Conservation (phyloP, 2,329 filamentous ascomycete species). For the Trichoderma brevicompactum region DNA sequence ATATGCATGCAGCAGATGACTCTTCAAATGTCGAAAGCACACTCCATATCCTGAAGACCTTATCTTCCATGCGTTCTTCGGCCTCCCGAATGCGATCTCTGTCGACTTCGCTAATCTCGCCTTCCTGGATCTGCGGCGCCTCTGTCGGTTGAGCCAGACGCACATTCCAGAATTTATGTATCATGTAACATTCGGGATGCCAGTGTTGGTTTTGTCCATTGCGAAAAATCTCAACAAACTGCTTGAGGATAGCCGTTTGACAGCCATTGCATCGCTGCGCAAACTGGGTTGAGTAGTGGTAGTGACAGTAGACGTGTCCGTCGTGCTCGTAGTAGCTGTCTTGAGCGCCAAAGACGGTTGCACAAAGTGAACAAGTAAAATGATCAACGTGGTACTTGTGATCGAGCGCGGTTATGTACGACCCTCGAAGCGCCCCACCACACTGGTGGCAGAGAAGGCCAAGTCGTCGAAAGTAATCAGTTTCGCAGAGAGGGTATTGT, state of each 20-base stretch:
- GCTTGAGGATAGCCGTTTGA: constrained; percentile 95
- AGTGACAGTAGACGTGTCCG: constrained; percentile 95
- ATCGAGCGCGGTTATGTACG: constrained; percentile 96
- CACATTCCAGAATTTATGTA: constrained; percentile 99
- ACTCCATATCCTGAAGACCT: constrained; percentile 98
- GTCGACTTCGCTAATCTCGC: constrained; percentile 58
- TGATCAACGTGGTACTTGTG: constrained; percentile 99
- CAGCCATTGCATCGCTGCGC: constrained; percentile 96
- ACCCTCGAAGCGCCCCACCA: constrained; percentile 88
- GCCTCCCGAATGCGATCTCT: constrained; percentile 78
- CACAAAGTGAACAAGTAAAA: constrained; percentile 96
- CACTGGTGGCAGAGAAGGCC: constrained; percentile 91
- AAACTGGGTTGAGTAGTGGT: constrained; percentile 97
- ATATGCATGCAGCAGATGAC: constrained; percentile 96
- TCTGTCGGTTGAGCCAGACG: constrained; percentile 70
- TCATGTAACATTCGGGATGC: constrained; percentile 99
- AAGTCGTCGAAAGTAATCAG: constrained; percentile 92
- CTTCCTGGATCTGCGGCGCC: constrained; percentile 48
- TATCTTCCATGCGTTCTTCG: constrained; percentile 95
- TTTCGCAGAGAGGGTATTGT: constrained; percentile 96
- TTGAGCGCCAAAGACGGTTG: constrained; percentile 96
- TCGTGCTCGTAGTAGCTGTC: constrained; percentile 99
- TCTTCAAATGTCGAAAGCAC: constrained; percentile 96
- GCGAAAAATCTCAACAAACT: constrained; percentile 98
- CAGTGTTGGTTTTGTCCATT: constrained; percentile 99